phyloP scores from a whole-genome alignment of 1,139 yeast genomes.

The Debaryomycetaceae sp. region DNA sequence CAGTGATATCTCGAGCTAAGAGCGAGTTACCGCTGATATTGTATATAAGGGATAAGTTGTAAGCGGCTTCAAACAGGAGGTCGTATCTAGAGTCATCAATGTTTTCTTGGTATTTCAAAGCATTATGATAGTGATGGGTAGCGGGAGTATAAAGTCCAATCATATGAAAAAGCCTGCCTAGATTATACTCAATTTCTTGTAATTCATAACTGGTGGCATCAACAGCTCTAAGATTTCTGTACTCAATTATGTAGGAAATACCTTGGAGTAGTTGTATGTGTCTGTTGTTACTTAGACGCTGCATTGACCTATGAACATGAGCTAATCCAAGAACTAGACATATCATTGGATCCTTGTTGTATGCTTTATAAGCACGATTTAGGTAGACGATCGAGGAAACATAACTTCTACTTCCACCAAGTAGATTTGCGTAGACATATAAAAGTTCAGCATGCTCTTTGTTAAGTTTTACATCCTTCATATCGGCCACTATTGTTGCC shows the following conservation, averaged over 20 bases:
- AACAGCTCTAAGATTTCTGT: conserved; percentile 46
- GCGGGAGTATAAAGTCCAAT: conserved; percentile 76
- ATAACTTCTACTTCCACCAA: conserved; percentile 82
- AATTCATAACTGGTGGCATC: conserved; percentile 48
- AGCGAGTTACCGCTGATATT: conserved; percentile 68
- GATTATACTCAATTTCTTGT: conserved; percentile 80
- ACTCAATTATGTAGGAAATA: conserved; percentile 70
- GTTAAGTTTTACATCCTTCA: conserved; percentile 37
- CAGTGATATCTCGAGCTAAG: conserved; percentile 62
- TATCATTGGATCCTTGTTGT: conserved; percentile 74
- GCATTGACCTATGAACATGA: conserved; percentile 90
- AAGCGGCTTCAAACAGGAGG: conserved; percentile 76
- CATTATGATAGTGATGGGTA: conserved; percentile 65
- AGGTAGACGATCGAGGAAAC: conserved; percentile 72
- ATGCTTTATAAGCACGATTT: conserved; percentile 58
- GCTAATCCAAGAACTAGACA: conserved; percentile 73
- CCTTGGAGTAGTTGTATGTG: conserved; percentile 89
- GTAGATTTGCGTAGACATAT: conserved; percentile 72
- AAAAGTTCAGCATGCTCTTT: conserved; percentile 68
- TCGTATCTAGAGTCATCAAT: conserved; percentile 41
- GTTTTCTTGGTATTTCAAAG: conserved; percentile 37
- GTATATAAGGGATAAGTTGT: conserved; percentile 74
- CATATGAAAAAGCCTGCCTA: conserved; percentile 83
- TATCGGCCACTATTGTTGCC: conserved; percentile 58
- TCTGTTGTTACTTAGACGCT: conserved; percentile 79